Base-by-base conservation (phyloP, 1,284 basidiomycete species). In the Fomitopsis pinicola region DNA sequence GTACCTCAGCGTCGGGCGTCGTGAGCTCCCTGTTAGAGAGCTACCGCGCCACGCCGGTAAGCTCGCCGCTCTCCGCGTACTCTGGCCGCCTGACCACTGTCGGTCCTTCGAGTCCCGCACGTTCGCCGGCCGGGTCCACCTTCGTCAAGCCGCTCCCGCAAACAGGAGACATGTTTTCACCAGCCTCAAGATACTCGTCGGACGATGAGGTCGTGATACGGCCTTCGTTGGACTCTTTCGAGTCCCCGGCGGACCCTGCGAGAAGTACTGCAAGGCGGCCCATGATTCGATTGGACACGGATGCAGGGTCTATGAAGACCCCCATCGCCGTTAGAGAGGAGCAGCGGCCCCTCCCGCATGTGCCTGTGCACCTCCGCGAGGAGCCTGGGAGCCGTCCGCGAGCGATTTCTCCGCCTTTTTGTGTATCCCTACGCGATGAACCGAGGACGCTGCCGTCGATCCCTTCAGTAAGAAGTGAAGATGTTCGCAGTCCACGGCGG, bases 151-250 rank as follows among this genome's bases (percentile, higher is more conserved):
- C 58, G 5, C 59, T 61, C 7, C 28, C 42, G 7, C 22, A 44
- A 15, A 61, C 61, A 3, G 45, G 26, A 1, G 54, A 38, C 42
- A 14, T 67, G 9, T 61, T 68, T 44, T 72, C 70, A 2, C 69
- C 70, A 2, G 64, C 63, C 2, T 72, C 71, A 10, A 42, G 57
- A 40, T 72, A 72, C 57, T 73, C 71, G 0, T 58, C 60, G 7
- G 65, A 66, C 38, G 63, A 62, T 9, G 55, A 46, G 40, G 33
- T 58, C 33, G 44, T 54, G 5, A 36, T 54, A 12, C 52, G 35
- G n/a, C 52, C 52, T 14, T 36, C 52, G 5, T 26, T 28, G 36
- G 5, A 9, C 19, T 9, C 50, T 17, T 7, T 8, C 17, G 28
- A 33, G 12, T 2, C 35, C 17, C 48, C 14, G 22, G 44, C 33